A percentile compares a stretch with the other conserved stretches of the same genome.
These are phyloP conservation scores for Auricularia auricula-judae DNA, from an alignment of 768 basidiomycete genomes.

Conservation along the genomic window DNA sequence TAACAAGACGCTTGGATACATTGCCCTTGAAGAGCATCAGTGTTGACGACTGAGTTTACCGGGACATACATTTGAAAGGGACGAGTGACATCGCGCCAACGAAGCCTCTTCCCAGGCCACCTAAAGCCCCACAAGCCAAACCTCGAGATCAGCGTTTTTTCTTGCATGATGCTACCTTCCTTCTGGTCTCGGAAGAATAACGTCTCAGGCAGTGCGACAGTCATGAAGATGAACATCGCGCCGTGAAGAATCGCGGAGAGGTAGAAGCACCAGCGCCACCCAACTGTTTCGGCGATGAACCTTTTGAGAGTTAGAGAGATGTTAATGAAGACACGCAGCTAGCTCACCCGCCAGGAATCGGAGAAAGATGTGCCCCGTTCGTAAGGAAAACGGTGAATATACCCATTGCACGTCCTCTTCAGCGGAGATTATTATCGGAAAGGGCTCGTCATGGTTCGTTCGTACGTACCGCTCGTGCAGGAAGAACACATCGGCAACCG, in stretches of 20 bases:
- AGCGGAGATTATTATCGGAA: not conserved
- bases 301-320: slow-evolving; percentile 9
- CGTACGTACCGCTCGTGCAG: slow-evolving; percentile 17
- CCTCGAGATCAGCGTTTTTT: not conserved
- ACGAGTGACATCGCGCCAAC: slow-evolving; percentile 20
- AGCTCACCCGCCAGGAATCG: slow-evolving; percentile 22
- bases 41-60: not conserved
- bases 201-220: slow-evolving; percentile 33
- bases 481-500: slow-evolving; percentile 27
- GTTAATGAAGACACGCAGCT: not conserved
- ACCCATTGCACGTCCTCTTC: slow-evolving; percentile 32
- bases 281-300: slow-evolving; percentile 25
- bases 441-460: too few species aligned
- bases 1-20: slow-evolving; percentile 29
- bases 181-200: slow-evolving; percentile 22
- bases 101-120: slow-evolving; percentile 19
- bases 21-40: slow-evolving; percentile 22
- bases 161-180: slow-evolving; percentile 7
- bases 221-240: slow-evolving; percentile 23
- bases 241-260: slow-evolving; percentile 32
- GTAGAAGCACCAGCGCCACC: slow-evolving; percentile 37
- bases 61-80: slow-evolving; percentile 8
- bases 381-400: slow-evolving; percentile 31
- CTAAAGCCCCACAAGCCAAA: slow-evolving; percentile 4
- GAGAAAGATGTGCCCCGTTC: slow-evolving; percentile 31